Evolutionary conservation across 768 basidiomycete species (phyloP).

Genomic region (Boletellus sp.): DNA sequence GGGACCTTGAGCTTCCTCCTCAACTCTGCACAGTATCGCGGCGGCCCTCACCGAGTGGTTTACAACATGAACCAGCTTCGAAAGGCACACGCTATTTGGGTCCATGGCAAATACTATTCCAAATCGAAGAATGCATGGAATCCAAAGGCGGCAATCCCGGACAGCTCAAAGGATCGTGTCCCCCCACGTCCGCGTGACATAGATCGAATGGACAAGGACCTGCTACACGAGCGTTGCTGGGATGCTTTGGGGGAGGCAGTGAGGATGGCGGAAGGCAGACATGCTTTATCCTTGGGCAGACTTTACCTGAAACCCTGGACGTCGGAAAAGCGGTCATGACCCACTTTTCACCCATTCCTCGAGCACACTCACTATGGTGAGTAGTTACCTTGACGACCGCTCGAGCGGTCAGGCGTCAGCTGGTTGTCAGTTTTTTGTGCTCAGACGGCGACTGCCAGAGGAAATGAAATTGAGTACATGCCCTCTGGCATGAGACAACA

Average conservation of each 20-base stretch:
- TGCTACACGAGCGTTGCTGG: conserved; percentile 39
- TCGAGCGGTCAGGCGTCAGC: background rate
- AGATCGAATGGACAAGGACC: conserved; percentile 21
- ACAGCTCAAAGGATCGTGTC: conserved; percentile 17
- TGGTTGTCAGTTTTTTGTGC: conserved; percentile 2
- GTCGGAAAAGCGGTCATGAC: conserved; percentile 6
- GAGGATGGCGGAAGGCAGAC: conserved; percentile 56
- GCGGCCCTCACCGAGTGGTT: conserved; percentile 56
- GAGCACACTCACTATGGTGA: conserved; percentile 1
- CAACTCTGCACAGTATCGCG: conserved; percentile 59
- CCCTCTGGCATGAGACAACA: conserved; percentile 14
- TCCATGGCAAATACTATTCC: conserved; percentile 18
- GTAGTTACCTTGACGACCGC: conserved; percentile 1
- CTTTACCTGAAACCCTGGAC: conserved; percentile 31
- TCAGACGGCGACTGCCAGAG: background rate
- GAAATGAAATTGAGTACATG: background rate
- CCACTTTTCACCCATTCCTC: background rate
- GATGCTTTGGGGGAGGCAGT: conserved; percentile 51
- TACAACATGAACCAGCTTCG: conserved; percentile 45
- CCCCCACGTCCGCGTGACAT: conserved; percentile 11
- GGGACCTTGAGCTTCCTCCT: conserved; percentile 59
- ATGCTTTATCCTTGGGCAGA: conserved; percentile 49
- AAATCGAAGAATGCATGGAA: conserved; percentile 36
- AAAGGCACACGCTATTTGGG: conserved; percentile 25
- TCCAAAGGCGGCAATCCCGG: conserved; percentile 30